Evolutionary conservation across 2,329 filamentous ascomycete genomes (phyloP).

Genomic region (Colletotrichum coccodes): DNA sequence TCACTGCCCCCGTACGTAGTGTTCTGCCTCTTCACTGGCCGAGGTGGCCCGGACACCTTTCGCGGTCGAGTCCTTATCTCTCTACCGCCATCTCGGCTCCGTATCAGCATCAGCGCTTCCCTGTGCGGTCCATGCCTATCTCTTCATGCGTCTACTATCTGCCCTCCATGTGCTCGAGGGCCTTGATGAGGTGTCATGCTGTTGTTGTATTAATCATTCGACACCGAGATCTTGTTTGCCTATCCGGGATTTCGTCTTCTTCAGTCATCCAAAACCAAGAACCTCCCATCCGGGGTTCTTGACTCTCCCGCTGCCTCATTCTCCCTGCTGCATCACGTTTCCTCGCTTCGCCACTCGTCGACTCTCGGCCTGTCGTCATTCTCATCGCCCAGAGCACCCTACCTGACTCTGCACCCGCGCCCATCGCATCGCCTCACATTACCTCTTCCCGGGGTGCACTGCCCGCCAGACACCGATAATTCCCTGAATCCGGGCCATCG

Average conservation of each 20-base stretch:
- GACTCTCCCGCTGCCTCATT: not conserved
- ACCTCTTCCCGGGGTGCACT: not conserved
- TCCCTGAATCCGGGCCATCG: not conserved
- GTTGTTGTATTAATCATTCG: conserved; percentile 6
- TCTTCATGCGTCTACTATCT: not conserved
- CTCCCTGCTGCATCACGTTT: not conserved
- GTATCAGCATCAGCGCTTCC: conserved; percentile 1
- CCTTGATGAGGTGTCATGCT: conserved; percentile 4
- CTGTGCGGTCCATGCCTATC: not conserved
- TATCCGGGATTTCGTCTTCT: not conserved
- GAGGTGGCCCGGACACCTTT: not conserved
- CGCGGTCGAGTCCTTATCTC: conserved; percentile 7
- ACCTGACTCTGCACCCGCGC: not conserved
- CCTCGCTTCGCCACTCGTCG: not conserved
- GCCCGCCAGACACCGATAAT: not conserved
- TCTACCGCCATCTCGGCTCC: conserved; percentile 2
- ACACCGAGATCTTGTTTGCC: not conserved
- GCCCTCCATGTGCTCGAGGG: not conserved
- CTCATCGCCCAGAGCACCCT: not conserved
- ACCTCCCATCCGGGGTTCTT: not conserved
- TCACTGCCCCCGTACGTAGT: not conserved
- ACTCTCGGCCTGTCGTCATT: conserved; percentile 13
- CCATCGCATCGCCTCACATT: not conserved
- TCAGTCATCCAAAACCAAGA: conserved; percentile 15
- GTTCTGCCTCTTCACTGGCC: not conserved